Conservation (phyloP, 768 basidiomycete genomes). For the Fistulinella prunicolor region DNA sequence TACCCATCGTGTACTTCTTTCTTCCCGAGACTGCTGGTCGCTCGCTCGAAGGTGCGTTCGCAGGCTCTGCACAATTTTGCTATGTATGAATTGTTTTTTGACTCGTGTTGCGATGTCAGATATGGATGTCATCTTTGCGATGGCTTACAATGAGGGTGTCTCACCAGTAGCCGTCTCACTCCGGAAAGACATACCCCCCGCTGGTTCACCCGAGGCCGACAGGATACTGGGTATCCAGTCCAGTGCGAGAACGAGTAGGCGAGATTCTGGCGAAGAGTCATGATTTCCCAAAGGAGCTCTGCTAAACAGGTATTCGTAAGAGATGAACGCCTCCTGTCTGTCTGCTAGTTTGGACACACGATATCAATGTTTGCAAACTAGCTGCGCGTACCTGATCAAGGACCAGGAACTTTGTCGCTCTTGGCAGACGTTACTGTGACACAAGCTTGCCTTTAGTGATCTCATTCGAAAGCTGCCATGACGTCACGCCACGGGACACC, state of each 20-base stretch:
- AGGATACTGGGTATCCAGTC: constrained; percentile 37
- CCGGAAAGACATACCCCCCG: constrained; percentile 42
- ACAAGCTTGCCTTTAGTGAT: constrained; percentile 22
- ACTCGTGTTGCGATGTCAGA: constrained; percentile 21
- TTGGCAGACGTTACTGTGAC: too few relatives aligned
- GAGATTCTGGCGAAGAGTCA: constrained; percentile 2
- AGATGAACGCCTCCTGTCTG: background rate
- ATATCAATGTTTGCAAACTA: too few relatives aligned
- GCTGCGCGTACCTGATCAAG: background rate
- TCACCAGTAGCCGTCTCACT: constrained; percentile 44
- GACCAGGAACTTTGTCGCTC: too few relatives aligned
- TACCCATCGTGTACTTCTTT: constrained; percentile 57
- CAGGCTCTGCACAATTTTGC: background rate
- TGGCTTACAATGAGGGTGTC: constrained; percentile 43
- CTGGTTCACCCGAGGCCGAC: constrained; percentile 45
- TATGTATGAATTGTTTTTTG: too few relatives aligned
- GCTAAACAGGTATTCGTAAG: background rate
- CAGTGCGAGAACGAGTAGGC: constrained; percentile 3
- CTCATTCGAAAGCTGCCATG: constrained; percentile 33
- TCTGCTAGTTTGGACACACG: background rate
- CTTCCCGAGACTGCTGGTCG: constrained; percentile 62
- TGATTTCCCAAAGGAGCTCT: too few relatives aligned
- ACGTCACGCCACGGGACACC: constrained; percentile 27
- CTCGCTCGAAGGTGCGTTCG: constrained; percentile 48
- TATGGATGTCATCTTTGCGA: constrained; percentile 47